Evolutionary conservation across 2,329 filamentous ascomycete species (phyloP).

Genomic region (Claviceps quebecensis): DNA sequence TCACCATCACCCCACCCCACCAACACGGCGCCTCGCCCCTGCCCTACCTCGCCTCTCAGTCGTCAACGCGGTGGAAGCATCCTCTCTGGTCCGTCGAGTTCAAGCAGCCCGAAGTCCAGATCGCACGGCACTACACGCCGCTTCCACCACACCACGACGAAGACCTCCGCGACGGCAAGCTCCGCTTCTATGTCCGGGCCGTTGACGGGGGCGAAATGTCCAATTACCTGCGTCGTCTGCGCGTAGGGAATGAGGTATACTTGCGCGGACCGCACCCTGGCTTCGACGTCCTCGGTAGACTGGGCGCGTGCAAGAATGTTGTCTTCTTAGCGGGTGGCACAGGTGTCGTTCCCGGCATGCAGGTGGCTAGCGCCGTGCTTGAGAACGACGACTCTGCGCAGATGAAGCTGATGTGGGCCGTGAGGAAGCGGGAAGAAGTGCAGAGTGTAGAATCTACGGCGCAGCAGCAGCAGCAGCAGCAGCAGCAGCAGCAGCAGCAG

Average conservation of each 20-base stretch:
- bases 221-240: conserved; percentile 56
- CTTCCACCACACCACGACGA: conserved; percentile 41
- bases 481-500: background rate
- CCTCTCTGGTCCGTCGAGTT: conserved; percentile 82
- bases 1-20: conserved; percentile 41
- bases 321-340: conserved; percentile 88
- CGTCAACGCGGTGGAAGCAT: conserved; percentile 19
- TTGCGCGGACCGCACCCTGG: conserved; percentile 68
- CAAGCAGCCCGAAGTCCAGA: conserved; percentile 88
- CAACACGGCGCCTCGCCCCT: conserved; percentile 11
- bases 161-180: conserved; percentile 21
- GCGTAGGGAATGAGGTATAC: conserved; percentile 50
- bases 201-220: conserved; percentile 77
- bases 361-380: conserved; percentile 54
- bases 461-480: background rate
- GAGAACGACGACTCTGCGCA: conserved; percentile 17
- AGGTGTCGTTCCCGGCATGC: conserved; percentile 79
- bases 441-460: conserved; percentile 10
- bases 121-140: conserved; percentile 82
- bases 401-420: conserved; percentile 71
- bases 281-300: conserved; percentile 31
- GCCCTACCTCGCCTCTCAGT: conserved; percentile 14
- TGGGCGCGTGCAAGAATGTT: conserved; percentile 28
- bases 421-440: conserved; percentile 45
- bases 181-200: conserved; percentile 67